A percentile compares a stretch with the other conserved stretches of the same genome.
These are phyloP conservation scores for Trichophyton equinum DNA, from an alignment of 2,329 filamentous ascomycete genomes.

Conservation along the genomic window DNA sequence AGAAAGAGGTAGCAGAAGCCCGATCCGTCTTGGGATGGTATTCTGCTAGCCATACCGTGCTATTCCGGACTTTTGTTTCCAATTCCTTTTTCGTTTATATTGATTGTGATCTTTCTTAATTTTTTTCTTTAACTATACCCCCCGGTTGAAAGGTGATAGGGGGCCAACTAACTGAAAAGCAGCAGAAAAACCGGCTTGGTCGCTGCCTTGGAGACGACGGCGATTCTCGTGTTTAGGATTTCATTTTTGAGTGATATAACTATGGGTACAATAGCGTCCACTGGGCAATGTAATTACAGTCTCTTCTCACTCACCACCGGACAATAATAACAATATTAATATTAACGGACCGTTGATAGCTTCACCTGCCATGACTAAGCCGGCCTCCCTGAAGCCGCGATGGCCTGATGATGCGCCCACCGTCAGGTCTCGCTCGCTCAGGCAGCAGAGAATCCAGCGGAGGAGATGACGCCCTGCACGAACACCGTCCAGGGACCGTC, in stretches of 20 bases:
- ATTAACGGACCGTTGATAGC: not conserved
- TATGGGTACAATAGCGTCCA: not conserved
- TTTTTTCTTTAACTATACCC: not conserved
- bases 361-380: not conserved
- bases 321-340: not conserved
- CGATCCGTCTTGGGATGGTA: not conserved
- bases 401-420: slow-evolving; percentile 3
- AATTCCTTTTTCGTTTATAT: not conserved
- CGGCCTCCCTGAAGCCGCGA: not conserved
- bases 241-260: not conserved
- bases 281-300: not conserved
- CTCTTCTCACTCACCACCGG: not conserved
- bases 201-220: not conserved
- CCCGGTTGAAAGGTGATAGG: not conserved
- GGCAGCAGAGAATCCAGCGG: not conserved
- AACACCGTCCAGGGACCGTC: too few species aligned
- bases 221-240: not conserved
- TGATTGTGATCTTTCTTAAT: not conserved
- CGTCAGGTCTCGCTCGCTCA: not conserved
- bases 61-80: not conserved
- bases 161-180: not conserved
- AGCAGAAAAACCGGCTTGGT: not conserved
- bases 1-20: not conserved
- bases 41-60: too few species aligned
- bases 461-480: not conserved